Evolutionary conservation across 2,329 filamentous ascomycete genomes (phyloP).

Genomic region (Dissoconium aciculare): DNA sequence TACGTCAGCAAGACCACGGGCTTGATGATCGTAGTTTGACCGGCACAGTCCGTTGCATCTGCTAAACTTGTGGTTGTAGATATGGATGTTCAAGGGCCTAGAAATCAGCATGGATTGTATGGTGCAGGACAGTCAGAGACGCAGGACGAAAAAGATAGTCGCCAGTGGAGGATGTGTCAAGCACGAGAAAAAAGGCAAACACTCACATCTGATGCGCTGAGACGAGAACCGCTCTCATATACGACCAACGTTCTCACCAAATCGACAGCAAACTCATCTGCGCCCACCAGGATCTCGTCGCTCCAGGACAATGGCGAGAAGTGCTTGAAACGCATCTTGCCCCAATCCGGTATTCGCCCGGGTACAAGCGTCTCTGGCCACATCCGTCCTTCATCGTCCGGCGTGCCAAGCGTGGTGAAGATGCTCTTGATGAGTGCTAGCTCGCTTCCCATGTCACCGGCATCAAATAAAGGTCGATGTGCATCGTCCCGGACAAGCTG

Average conservation of each 20-base stretch:
- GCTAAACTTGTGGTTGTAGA: no score
- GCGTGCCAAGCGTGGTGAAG: slow-evolving; percentile 81
- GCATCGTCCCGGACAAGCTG: slow-evolving; percentile 47
- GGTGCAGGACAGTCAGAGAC: no score
- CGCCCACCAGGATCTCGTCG: slow-evolving; percentile 48
- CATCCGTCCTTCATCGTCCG: slow-evolving; percentile 44
- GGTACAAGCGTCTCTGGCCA: slow-evolving; percentile 59
- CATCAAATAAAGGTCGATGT: slow-evolving; percentile 59
- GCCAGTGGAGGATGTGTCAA: no score
- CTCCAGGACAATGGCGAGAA: slow-evolving; percentile 55
- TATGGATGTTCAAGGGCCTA: no score
- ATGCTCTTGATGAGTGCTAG: slow-evolving; percentile 81
- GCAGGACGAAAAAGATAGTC: no score
- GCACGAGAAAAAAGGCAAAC: no score
- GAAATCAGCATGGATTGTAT: no score
- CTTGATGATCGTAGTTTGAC: no score
- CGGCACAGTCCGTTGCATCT: no score
- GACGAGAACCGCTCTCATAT: slow-evolving; percentile 54
- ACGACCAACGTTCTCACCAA: slow-evolving; percentile 53
- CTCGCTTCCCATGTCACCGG: slow-evolving; percentile 81
- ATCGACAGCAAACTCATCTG: slow-evolving; percentile 44
- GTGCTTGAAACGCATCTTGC: slow-evolving; percentile 63
- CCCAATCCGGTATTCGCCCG: slow-evolving; percentile 61
- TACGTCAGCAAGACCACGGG: no score
- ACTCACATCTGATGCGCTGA: slow-evolving; percentile 51